These are phyloP conservation scores for Protomyces pachydermus DNA, from an alignment of 1,139 yeast species.

Conservation along the genomic window DNA sequence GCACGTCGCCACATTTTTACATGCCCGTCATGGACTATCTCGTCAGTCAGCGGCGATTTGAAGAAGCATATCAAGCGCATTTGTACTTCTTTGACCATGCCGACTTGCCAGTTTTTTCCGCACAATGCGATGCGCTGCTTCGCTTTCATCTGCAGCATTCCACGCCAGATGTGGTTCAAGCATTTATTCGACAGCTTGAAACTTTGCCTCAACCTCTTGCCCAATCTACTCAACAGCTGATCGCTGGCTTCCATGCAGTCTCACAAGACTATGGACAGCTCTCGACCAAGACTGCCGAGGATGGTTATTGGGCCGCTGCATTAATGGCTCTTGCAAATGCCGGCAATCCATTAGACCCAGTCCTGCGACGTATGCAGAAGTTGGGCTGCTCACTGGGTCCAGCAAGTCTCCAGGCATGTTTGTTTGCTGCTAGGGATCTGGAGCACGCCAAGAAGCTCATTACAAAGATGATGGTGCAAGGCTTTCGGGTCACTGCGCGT, in stretches of 20 bases:
- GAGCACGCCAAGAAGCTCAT: constrained; percentile 1
- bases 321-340: neutral
- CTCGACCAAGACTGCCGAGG: neutral
- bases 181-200: neutral
- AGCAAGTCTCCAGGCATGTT: constrained; percentile 1
- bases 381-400: neutral
- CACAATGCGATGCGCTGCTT: neutral
- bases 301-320: constrained; percentile 6
- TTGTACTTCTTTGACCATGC: neutral
- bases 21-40: neutral
- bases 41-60: neutral
- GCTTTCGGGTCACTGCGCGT: constrained; percentile 1
- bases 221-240: neutral
- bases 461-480: neutral
- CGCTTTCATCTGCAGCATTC: neutral
- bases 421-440: neutral
- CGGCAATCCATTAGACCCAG: neutral
- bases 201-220: neutral
- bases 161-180: neutral
- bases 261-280: neutral
- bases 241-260: neutral
- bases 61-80: neutral
- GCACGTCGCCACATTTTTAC: neutral
- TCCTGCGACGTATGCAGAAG: neutral
- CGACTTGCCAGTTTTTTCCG: neutral